Evolutionary conservation across 768 basidiomycete species (phyloP), one percentile per base, ranked within the genome.

Genomic region (Chalciporus pseudorubinellus): DNA sequence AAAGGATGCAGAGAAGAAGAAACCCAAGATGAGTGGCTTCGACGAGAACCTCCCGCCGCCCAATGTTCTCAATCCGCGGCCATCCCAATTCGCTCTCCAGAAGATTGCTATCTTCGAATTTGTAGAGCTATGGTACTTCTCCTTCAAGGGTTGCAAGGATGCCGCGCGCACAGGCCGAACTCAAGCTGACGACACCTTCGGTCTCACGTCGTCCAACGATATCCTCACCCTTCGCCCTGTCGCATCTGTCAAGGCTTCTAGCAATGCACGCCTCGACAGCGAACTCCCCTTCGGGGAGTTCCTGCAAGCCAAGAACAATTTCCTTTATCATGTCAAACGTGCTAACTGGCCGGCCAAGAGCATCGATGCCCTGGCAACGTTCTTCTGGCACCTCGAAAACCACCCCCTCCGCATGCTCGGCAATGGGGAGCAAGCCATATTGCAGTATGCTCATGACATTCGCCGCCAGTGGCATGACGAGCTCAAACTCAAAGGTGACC

Each of bases 251-350:
- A 56, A 56, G 13, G 53, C 64, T 0, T 69, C 63, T 1, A 31
- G 21, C 10, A 46, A 56, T 6, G 58, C 44, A 0, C 22, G 55
- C 0, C 31, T 16, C 0, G 61, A 68, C 51, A 51, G 57, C 1
- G 43, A 63, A 1, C 56, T 69, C 11, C 14, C 55, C 2, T 62
- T 61, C 50, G 10, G 14, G 0, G 58, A 68, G 5, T 57, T 68
- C 18, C 29, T 57, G 0, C 31, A 59, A 0, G 68, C 55, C 1
- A 60, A 59, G 10, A 56, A 53, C 9, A 28, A 12, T 6, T 57
- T 43, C 44, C 41, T 57, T 0, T 4, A 46, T 0, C 12, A 53
- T 4, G 31, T 58, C 13, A 26, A 44, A 4, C 16, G 21, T 0
- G 41, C 38, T 0, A 6, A n/a, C 1, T 54, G 56, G 56, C 41